Evolutionary conservation across 495 filamentous ascomycete species (phyloP).

Genomic region (Aspergillus homomorphus): DNA sequence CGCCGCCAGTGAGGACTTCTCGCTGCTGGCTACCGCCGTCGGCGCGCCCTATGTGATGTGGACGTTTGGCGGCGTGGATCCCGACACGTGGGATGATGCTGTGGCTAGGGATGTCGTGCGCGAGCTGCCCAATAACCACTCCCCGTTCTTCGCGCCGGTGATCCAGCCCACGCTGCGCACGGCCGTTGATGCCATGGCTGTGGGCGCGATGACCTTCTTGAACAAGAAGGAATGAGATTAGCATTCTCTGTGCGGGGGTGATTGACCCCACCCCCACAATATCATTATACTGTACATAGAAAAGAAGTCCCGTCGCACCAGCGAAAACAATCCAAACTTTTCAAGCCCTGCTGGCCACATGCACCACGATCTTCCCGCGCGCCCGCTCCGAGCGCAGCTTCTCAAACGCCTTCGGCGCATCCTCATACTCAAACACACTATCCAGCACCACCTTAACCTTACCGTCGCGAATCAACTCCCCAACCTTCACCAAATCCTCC

Average conservation of each 20-base stretch:
- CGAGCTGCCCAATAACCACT: conserved; percentile 55
- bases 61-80: conserved; percentile 53
- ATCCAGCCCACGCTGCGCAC: conserved; percentile 57
- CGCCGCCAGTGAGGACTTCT: conserved; percentile 55
- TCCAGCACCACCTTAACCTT: conserved; percentile 62
- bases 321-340: background rate
- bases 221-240: conserved; percentile 12
- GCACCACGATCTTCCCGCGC: conserved; percentile 69
- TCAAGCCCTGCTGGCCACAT: conserved; percentile 35
- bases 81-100: conserved; percentile 45
- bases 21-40: conserved; percentile 50
- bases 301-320: background rate
- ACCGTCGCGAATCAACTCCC: conserved; percentile 57
- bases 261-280: no score
- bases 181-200: conserved; percentile 53
- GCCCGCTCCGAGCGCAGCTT: conserved; percentile 58
- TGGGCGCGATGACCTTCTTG: conserved; percentile 50
- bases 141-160: conserved; percentile 56
- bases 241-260: background rate
- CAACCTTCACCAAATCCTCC: conserved; percentile 54
- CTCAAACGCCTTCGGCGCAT: conserved; percentile 61
- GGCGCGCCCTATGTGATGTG: conserved; percentile 54
- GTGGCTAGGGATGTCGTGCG: conserved; percentile 40
- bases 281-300: background rate
- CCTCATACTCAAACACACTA: conserved; percentile 56